A percentile compares a stretch with the other conserved stretches of the same genome.
Conservation (phyloP, 73 alveolate species). For the Diophrys appendiculata region DNA sequence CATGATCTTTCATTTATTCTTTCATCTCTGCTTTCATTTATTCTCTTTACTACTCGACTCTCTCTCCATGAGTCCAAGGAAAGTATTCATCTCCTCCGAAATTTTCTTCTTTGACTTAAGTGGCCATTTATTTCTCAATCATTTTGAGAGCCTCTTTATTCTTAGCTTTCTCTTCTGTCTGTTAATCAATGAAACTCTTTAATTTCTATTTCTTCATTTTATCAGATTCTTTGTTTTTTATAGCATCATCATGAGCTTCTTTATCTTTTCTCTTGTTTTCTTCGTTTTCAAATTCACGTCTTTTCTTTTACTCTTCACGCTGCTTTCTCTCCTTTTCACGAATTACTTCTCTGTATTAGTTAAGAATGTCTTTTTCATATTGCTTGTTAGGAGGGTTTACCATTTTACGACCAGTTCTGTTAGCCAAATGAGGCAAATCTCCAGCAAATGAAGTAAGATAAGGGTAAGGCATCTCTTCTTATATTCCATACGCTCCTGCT, state of each 20-base stretch:
- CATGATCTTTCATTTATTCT: not conserved
- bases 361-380: too few species aligned
- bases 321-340: too few species aligned
- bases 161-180: not conserved
- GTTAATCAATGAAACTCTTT: not conserved
- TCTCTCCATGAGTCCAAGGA: conserved; percentile 56
- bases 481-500: too few species aligned
- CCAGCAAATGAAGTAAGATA: too few species aligned
- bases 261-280: not conserved
- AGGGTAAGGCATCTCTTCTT: too few species aligned
- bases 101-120: not conserved
- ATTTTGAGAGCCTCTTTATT: not conserved
- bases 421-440: too few species aligned
- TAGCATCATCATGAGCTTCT: not conserved
- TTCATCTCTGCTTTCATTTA: conserved; percentile 19
- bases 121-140: not conserved
- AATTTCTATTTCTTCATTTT: not conserved
- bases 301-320: not conserved
- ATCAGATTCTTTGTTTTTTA: not conserved
- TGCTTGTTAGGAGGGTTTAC: too few species aligned
- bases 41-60: conserved; percentile 45
- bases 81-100: conserved; percentile 30
- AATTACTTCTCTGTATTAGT: too few species aligned
- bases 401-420: too few species aligned
- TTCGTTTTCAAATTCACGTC: not conserved